These are phyloP conservation scores for Clohesyomyces aquaticus DNA, from an alignment of 495 filamentous ascomycete species.

Conservation along the genomic window DNA sequence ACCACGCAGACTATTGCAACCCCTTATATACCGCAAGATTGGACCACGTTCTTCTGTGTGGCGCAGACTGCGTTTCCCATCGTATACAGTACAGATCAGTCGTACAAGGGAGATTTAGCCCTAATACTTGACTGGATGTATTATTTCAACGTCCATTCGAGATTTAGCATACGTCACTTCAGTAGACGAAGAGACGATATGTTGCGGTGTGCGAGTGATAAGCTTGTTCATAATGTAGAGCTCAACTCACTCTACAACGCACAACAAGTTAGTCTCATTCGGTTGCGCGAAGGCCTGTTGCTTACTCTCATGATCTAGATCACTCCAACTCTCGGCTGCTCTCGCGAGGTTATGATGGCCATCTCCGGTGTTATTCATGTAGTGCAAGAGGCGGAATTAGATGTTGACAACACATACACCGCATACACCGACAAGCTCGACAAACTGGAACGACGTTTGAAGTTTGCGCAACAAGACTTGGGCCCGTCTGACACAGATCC, in stretches of 20 bases:
- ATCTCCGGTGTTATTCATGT: slow-evolving; percentile 9
- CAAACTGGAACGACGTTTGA: slow-evolving; percentile 17
- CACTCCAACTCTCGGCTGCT: slow-evolving; percentile 15
- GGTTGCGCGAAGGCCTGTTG: neutral
- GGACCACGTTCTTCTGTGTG: slow-evolving; percentile 4
- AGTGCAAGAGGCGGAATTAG: neutral
- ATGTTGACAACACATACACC: neutral
- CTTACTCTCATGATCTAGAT: slow-evolving; percentile 1
- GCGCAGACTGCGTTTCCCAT: slow-evolving; percentile 1
- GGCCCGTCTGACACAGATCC: neutral
- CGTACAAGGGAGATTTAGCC: slow-evolving; percentile 17
- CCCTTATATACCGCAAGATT: neutral
- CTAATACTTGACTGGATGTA: slow-evolving; percentile 25
- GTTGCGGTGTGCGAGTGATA: slow-evolving; percentile 5
- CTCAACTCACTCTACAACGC: neutral
- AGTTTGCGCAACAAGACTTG: slow-evolving; percentile 10
- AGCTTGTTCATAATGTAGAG: neutral
- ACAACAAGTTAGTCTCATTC: neutral
- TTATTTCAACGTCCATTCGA: slow-evolving; percentile 13
- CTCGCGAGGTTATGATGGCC: slow-evolving; percentile 11
- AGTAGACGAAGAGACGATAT: neutral
- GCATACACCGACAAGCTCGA: slow-evolving; percentile 1
- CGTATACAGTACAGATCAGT: neutral
- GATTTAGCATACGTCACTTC: slow-evolving; percentile 14
- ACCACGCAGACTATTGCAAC: neutral